These are phyloP conservation scores for Gossypium ekmanianum DNA, from an alignment of 345 rosid genomes.

Conservation along the genomic window DNA sequence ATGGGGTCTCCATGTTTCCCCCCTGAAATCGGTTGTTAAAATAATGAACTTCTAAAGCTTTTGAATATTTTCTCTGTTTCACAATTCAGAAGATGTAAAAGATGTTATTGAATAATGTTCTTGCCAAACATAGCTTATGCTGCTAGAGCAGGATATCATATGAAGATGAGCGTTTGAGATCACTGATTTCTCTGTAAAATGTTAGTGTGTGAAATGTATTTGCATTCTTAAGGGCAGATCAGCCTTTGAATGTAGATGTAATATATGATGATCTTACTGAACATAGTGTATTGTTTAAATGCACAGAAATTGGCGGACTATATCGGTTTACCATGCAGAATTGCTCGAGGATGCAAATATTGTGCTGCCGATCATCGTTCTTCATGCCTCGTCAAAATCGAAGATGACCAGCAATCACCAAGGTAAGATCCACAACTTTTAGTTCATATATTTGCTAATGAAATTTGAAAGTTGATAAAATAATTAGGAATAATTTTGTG, in stretches of 20 bases:
- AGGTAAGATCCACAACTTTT: conserved; percentile 42
- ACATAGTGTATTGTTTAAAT: conserved; percentile 15
- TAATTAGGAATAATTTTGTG: neutral
- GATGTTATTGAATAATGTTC: neutral
- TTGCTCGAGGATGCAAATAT: conserved; percentile 91
- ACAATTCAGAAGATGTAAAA: neutral
- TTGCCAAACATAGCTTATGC: neutral
- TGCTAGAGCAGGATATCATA: neutral
- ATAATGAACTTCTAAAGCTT: neutral
- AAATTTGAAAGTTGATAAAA: neutral
- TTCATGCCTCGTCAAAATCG: conserved; percentile 90
- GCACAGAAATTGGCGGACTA: conserved; percentile 92
- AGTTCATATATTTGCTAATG: neutral
- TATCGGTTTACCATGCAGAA: conserved; percentile 95
- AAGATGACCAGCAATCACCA: conserved; percentile 57
- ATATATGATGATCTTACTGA: neutral
- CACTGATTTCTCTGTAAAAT: neutral
- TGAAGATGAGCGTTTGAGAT: neutral
- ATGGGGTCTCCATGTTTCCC: neutral
- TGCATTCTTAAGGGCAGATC: conserved; percentile 2
- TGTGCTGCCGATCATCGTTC: conserved; percentile 80
- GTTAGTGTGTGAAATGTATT: neutral
- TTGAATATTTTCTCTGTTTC: neutral
- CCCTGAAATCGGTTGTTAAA: neutral
- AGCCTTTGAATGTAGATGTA: conserved; percentile 13